Conservation (phyloP, 257 asterid genomes). For the Primulina eburnea region DNA sequence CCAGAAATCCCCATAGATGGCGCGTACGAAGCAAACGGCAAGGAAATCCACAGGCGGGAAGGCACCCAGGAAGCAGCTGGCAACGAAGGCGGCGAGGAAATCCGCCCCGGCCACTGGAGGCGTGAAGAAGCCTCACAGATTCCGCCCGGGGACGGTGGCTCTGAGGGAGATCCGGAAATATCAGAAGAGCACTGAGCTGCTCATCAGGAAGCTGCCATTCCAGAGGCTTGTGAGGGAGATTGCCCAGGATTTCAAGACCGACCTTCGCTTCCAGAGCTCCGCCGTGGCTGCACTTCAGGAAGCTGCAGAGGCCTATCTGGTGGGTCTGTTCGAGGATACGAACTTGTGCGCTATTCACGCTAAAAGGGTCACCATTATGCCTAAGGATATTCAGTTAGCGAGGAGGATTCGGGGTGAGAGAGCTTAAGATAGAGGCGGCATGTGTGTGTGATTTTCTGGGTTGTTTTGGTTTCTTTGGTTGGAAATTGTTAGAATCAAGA, state of each 20-base stretch:
- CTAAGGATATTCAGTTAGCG: constrained; percentile 36
- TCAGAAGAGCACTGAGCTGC: constrained; percentile 38
- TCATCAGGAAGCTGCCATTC: constrained; percentile 34
- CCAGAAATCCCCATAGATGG: constrained; percentile 11
- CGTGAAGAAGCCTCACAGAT: constrained; percentile 37
- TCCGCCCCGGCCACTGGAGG: constrained; percentile 40
- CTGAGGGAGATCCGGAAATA: constrained; percentile 34
- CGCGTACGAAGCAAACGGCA: constrained; percentile 40
- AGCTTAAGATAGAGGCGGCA: constrained; percentile 22
- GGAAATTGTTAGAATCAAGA: not conserved
- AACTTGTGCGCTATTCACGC: constrained; percentile 39
- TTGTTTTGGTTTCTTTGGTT: too few species aligned
- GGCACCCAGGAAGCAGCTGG: constrained; percentile 41
- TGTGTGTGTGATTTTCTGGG: not conserved
- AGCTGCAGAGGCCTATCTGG: constrained; percentile 36
- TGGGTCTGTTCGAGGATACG: constrained; percentile 35
- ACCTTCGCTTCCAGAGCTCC: constrained; percentile 40
- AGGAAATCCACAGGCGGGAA: constrained; percentile 39
- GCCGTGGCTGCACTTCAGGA: constrained; percentile 43
- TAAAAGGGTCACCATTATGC: constrained; percentile 39
- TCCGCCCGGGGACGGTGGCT: constrained; percentile 38
- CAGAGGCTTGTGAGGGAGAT: constrained; percentile 36
- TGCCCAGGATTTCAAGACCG: constrained; percentile 38
- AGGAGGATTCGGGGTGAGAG: constrained; percentile 40
- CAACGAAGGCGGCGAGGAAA: constrained; percentile 37